Conservation (phyloP, 75 land plant species). For the Sequoiadendron giganteum region DNA sequence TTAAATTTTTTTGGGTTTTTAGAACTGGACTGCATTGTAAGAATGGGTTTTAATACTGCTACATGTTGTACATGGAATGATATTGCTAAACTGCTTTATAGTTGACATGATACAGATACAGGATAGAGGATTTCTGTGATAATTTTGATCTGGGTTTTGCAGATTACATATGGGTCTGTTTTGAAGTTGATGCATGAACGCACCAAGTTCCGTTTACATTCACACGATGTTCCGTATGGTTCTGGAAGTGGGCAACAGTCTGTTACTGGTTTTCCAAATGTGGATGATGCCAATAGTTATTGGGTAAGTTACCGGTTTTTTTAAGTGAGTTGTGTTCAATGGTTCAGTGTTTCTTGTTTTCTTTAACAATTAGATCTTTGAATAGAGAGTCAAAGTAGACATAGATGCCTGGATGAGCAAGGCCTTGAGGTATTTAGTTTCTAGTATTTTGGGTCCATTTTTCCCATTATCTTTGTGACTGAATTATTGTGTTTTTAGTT, state of each 20-base stretch:
- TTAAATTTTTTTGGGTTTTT: neutral
- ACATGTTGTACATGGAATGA: neutral
- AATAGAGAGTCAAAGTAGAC: neutral
- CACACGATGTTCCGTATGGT: conserved; percentile 98
- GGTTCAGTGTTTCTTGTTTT: neutral
- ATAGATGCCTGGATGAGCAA: neutral
- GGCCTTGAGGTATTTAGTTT: neutral
- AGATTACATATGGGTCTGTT: conserved; percentile 90
- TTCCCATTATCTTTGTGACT: neutral
- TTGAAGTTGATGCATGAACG: conserved; percentile 88
- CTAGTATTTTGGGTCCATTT: neutral
- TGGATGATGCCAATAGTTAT: conserved; percentile 91
- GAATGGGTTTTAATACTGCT: neutral
- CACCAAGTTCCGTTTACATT: conserved; percentile 85
- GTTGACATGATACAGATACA: neutral
- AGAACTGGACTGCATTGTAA: neutral
- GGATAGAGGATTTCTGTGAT: neutral
- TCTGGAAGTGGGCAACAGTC: conserved; percentile 99
- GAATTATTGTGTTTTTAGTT: neutral
- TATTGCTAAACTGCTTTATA: neutral
- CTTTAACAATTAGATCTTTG: neutral
- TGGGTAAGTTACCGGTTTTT: conserved; percentile 55
- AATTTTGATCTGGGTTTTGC: conserved; percentile 18
- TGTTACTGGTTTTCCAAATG: conserved; percentile 85
- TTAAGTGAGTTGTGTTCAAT: neutral